Evolutionary conservation across 2,329 filamentous ascomycete species (phyloP).

Genomic region (Aspergillus aculeatus): DNA sequence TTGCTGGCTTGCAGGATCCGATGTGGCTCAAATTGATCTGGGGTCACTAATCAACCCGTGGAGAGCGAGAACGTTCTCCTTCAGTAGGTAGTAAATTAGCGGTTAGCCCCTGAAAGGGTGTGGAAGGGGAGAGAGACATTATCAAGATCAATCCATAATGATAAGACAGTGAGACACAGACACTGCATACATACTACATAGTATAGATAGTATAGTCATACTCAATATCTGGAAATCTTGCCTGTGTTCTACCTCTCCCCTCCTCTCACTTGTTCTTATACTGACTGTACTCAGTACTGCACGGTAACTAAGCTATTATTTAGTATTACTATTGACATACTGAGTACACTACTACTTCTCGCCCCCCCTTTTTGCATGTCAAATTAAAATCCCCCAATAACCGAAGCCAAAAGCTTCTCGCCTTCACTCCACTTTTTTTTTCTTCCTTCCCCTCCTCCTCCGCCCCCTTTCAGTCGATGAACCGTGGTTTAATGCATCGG

Average conservation of each 20-base stretch:
- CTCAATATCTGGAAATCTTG: too few relatives aligned
- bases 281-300: too few relatives aligned
- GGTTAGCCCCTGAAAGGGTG: not conserved
- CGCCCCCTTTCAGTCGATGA: not conserved
- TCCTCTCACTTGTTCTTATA: too few relatives aligned
- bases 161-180: too few relatives aligned
- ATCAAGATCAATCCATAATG: too few relatives aligned
- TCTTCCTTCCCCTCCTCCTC: not conserved
- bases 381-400: too few relatives aligned
- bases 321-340: too few relatives aligned
- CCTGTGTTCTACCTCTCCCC: not conserved
- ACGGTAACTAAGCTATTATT: too few relatives aligned
- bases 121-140: not conserved
- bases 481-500: not conserved
- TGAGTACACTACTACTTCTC: too few relatives aligned
- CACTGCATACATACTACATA: too few relatives aligned
- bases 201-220: too few relatives aligned
- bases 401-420: not conserved
- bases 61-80: not conserved
- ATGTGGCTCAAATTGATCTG: not conserved
- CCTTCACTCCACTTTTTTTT: conserved; percentile 1
- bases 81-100: not conserved
- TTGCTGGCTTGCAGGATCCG: not conserved
- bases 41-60: not conserved
- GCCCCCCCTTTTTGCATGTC: not conserved